phyloP scores from a whole-genome alignment of 2,329 filamentous ascomycete species.

The Xylaria multiplex region DNA sequence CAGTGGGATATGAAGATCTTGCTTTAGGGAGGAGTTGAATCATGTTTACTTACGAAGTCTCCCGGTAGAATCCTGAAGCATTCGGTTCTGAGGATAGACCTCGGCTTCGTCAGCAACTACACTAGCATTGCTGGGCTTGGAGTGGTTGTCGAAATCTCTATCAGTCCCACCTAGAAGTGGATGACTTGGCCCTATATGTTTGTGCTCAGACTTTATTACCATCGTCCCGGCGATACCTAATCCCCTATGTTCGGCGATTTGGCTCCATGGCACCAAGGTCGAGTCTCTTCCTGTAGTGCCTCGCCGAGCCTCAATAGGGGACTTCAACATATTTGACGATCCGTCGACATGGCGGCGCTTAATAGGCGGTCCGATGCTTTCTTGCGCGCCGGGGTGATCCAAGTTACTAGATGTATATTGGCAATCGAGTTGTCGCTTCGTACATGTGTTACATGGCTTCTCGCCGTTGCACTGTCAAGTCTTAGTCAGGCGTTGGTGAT shows the following conservation, averaged over 20 bases:
- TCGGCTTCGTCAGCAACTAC: constrained; percentile 65
- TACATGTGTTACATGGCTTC: constrained; percentile 67
- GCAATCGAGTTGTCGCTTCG: constrained; percentile 61
- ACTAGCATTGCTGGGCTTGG: constrained; percentile 54
- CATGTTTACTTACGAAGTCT: constrained; percentile 59
- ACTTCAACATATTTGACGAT: constrained; percentile 43
- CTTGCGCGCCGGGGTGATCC: constrained; percentile 45
- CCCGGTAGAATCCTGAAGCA: constrained; percentile 69
- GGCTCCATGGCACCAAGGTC: constrained; percentile 43
- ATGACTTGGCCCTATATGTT: constrained; percentile 36
- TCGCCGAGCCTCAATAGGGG: constrained; percentile 46
- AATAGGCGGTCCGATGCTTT: constrained; percentile 51
- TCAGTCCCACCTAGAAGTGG: constrained; percentile 39
- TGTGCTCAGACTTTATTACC: constrained; percentile 38
- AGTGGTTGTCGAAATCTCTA: constrained; percentile 48
- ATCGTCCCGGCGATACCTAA: constrained; percentile 35
- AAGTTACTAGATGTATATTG: constrained; percentile 53
- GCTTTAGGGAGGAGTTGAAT: neutral
- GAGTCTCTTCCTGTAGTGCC: constrained; percentile 40
- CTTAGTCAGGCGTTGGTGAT: constrained; percentile 38
- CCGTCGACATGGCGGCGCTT: constrained; percentile 51
- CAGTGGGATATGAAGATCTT: neutral
- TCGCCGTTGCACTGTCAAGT: constrained; percentile 65
- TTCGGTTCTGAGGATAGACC: constrained; percentile 63
- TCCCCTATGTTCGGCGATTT: constrained; percentile 35